Percentiles rank a stretch among this genome's conserved stretches.
Conservation (phyloP, 2,329 filamentous ascomycete genomes). For the Diaporthe australafricana region DNA sequence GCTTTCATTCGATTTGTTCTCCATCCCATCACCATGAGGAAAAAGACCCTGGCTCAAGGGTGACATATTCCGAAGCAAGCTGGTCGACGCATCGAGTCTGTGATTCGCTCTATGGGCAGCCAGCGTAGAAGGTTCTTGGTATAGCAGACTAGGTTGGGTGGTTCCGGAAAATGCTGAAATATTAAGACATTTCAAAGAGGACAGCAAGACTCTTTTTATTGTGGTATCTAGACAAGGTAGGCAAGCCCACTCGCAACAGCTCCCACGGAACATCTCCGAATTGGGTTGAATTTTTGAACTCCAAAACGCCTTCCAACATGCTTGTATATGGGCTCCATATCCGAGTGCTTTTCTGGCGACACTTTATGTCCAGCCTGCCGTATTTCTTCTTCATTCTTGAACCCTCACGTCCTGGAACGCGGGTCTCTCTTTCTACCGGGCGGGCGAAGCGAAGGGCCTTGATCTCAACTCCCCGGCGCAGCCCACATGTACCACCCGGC, state of each 20-base stretch:
- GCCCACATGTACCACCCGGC: background rate
- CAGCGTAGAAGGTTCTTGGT: background rate
- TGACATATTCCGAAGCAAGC: background rate
- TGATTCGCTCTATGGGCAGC: background rate
- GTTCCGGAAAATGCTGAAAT: background rate
- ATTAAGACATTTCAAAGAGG: background rate
- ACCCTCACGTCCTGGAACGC: background rate
- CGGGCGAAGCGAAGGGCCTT: background rate
- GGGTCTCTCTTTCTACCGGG: too few species aligned
- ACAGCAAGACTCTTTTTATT: slow-evolving; percentile 13
- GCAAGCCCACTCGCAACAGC: background rate
- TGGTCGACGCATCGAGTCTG: background rate
- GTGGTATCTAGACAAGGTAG: slow-evolving; percentile 29
- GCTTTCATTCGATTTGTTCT: background rate
- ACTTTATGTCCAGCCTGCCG: background rate
- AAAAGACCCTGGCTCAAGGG: background rate
- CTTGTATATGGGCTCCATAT: slow-evolving; percentile 4
- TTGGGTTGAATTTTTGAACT: slow-evolving; percentile 7
- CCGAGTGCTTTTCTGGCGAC: background rate
- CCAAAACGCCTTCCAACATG: slow-evolving; percentile 43
- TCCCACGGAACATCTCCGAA: background rate
- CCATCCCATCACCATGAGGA: background rate
- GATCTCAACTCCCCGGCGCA: background rate
- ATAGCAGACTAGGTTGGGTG: too few species aligned
- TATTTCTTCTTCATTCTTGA: background rate